These are phyloP conservation scores for Rhizomucor pusillus DNA, from an alignment of 371 early-diverging fungal genomes.

Conservation along the genomic window DNA sequence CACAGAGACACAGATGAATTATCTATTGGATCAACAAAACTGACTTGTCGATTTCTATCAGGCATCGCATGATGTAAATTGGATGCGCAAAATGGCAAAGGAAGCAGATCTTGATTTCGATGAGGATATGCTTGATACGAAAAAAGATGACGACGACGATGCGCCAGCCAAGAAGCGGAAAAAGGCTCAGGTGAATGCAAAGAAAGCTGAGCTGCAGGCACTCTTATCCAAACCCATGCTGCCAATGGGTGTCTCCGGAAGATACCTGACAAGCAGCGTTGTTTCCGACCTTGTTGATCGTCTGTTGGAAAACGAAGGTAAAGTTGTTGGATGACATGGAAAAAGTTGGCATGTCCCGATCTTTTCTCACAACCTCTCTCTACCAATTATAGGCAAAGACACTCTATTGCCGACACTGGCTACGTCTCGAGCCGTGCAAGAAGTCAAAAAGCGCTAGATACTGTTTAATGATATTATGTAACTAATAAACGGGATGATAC, in stretches of 20 bases:
- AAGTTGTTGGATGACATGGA: constrained; percentile 3
- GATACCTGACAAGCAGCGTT: constrained; percentile 73
- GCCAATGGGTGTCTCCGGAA: constrained; percentile 69
- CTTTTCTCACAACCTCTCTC: no score
- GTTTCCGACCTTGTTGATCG: constrained; percentile 65
- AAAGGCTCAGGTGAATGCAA: constrained; percentile 44
- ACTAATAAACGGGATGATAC: no score
- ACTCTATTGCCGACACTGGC: no score
- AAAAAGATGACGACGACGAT: constrained; percentile 14
- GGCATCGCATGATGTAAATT: constrained; percentile 68
- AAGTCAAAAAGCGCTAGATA: no score
- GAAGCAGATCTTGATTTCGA: constrained; percentile 84
- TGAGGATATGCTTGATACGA: constrained; percentile 60
- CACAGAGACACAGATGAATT: not conserved
- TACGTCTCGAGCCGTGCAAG: no score
- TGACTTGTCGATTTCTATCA: no score
- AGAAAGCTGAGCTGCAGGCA: constrained; percentile 58
- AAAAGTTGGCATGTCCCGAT: no score
- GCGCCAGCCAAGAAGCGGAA: constrained; percentile 11
- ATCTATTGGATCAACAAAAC: not conserved
- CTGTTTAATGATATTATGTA: no score
- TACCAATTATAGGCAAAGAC: no score
- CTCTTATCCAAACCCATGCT: constrained; percentile 65
- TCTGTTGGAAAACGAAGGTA: constrained; percentile 45
- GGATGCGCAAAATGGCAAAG: constrained; percentile 84